A percentile compares a stretch with the other conserved stretches of the same genome.
phyloP scores from a whole-genome alignment of 768 basidiomycete genomes.

The Auriscalpium orientale region DNA sequence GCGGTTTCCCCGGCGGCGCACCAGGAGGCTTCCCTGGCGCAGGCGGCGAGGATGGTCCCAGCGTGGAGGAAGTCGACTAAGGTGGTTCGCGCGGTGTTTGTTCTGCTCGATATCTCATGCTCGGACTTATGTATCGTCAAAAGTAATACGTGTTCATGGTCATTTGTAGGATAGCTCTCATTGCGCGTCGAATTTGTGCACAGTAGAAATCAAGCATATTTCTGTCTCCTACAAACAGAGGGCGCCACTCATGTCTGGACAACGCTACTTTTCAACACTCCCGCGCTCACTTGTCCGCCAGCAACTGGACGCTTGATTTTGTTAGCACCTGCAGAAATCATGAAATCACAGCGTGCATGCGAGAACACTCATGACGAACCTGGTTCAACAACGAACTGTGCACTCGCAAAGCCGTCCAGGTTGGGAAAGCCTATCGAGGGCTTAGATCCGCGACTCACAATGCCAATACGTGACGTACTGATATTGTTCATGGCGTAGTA shows the following conservation, averaged over 20 bases:
- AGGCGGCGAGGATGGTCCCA: slow-evolving; percentile 70
- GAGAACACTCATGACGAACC: slow-evolving; percentile 8
- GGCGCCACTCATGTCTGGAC: not conserved
- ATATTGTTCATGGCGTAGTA: slow-evolving; percentile 48
- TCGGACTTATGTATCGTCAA: slow-evolving; percentile 12
- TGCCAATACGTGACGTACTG: slow-evolving; percentile 25
- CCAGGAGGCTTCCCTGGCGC: slow-evolving; percentile 48
- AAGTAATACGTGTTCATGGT: slow-evolving; percentile 8
- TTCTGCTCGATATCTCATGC: slow-evolving; percentile 13
- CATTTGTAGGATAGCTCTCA: not conserved
- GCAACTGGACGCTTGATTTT: slow-evolving; percentile 42
- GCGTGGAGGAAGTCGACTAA: slow-evolving; percentile 88
- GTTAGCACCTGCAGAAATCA: slow-evolving; percentile 31
- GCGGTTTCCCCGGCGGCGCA: slow-evolving; percentile 39
- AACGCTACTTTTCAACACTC: slow-evolving; percentile 31
- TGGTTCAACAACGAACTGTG: slow-evolving; percentile 32
- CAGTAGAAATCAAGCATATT: too few species aligned
- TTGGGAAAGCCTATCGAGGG: slow-evolving; percentile 30
- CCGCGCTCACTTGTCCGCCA: slow-evolving; percentile 37
- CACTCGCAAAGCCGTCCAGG: slow-evolving; percentile 37
- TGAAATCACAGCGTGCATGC: not conserved
- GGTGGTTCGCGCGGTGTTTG: slow-evolving; percentile 15
- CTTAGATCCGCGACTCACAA: not conserved
- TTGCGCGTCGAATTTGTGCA: too few species aligned
- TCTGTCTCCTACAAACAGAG: too few species aligned